Evolutionary conservation across 116 monocot genomes (phyloP).

Genomic region (Zostera marina): DNA sequence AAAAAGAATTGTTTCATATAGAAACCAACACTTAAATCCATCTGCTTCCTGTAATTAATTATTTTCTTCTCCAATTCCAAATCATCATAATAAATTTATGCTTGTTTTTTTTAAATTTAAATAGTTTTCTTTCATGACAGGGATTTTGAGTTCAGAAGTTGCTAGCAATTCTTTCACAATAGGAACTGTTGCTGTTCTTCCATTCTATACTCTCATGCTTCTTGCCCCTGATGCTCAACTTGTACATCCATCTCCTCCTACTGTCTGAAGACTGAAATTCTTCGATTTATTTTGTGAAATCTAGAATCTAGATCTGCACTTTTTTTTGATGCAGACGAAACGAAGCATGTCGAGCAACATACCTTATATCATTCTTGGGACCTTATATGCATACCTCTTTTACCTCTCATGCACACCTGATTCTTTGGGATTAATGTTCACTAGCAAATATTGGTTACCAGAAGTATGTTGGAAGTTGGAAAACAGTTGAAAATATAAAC

Average conservation of each 20-base stretch:
- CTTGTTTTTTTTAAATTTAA: background rate
- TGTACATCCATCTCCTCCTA: slow-evolving; percentile 15
- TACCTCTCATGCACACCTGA: slow-evolving; percentile 77
- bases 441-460: slow-evolving; percentile 73
- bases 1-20: background rate
- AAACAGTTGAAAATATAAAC: too few relatives aligned
- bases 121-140: slow-evolving; percentile 15
- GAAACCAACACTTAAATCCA: background rate
- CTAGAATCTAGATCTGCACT: background rate
- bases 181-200: slow-evolving; percentile 80
- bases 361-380: slow-evolving; percentile 47
- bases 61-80: background rate
- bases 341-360: slow-evolving; percentile 43
- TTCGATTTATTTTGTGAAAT: background rate
- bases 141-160: slow-evolving; percentile 41
- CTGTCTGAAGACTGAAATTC: background rate
- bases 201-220: slow-evolving; percentile 90
- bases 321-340: slow-evolving; percentile 42
- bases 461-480: slow-evolving; percentile 23
- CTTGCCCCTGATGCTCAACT: slow-evolving; percentile 49
- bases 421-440: slow-evolving; percentile 44
- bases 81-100: background rate
- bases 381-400: slow-evolving; percentile 52
- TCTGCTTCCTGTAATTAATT: background rate
- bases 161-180: slow-evolving; percentile 60